phyloP scores from a whole-genome alignment of 75 land plant species.

The Gnetum montanum region DNA sequence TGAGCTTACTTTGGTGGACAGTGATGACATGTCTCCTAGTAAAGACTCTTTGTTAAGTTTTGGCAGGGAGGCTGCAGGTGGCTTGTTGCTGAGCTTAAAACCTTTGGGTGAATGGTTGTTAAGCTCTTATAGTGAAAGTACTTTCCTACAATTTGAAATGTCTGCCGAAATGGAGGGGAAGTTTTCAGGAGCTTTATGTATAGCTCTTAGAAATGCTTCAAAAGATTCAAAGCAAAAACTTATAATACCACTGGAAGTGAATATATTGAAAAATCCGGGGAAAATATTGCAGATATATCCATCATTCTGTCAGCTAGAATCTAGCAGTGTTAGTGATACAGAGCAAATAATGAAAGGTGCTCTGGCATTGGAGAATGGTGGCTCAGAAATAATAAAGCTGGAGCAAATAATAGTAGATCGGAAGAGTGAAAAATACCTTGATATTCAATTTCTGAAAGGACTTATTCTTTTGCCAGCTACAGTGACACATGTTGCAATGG shows the following conservation, averaged over 20 bases:
- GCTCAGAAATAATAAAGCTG: slow-evolving; percentile 27
- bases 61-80: slow-evolving; percentile 13
- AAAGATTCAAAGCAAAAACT: slow-evolving; percentile 17
- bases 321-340: slow-evolving; percentile 9
- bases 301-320: slow-evolving; percentile 26
- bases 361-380: slow-evolving; percentile 35
- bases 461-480: slow-evolving; percentile 41
- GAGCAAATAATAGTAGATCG: slow-evolving; percentile 32
- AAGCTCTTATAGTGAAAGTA: slow-evolving; percentile 16
- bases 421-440: slow-evolving; percentile 21
- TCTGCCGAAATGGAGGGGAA: slow-evolving; percentile 16
- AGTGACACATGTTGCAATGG: slow-evolving; percentile 39
- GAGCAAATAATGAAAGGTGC: slow-evolving; percentile 15
- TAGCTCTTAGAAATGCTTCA: slow-evolving; percentile 16
- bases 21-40: slow-evolving; percentile 4
- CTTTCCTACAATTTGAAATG: slow-evolving; percentile 33
- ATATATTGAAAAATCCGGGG: slow-evolving; percentile 8
- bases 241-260: slow-evolving; percentile 36
- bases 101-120: slow-evolving; percentile 41
- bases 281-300: slow-evolving; percentile 7
- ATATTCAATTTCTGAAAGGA: slow-evolving; percentile 36
- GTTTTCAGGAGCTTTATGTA: slow-evolving; percentile 34
- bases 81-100: slow-evolving; percentile 20
- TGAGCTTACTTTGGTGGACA: not conserved
- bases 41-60: slow-evolving; percentile 15